These are phyloP conservation scores for Rachicladosporium sp. DNA, from an alignment of 2,329 filamentous ascomycete species.

Conservation along the genomic window DNA sequence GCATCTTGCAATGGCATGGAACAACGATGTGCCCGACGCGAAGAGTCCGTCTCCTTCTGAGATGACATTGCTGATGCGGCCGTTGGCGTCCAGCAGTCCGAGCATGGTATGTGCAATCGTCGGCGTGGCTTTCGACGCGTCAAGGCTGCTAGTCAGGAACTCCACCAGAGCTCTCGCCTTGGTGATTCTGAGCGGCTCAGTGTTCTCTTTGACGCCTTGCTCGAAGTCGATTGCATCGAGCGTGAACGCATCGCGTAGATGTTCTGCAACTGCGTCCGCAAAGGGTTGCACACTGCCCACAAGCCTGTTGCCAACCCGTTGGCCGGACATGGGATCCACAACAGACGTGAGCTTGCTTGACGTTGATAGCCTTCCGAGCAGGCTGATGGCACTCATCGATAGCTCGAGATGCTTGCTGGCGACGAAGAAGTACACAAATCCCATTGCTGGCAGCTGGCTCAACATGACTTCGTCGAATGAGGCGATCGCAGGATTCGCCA, in stretches of 20 bases:
- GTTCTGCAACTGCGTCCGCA: conserved; percentile 60
- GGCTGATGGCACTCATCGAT: conserved; percentile 64
- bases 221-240: conserved; percentile 75
- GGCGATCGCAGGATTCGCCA: conserved; percentile 63
- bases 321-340: conserved; percentile 49
- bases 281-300: conserved; percentile 15
- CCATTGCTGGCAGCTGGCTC: conserved; percentile 64
- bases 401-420: conserved; percentile 71
- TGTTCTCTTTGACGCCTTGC: conserved; percentile 31
- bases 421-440: conserved; percentile 51
- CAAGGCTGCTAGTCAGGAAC: conserved; percentile 71
- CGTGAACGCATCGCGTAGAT: conserved; percentile 67
- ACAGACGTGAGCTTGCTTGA: conserved; percentile 68
- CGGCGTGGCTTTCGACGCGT: conserved; percentile 60
- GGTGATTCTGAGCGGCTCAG: conserved; percentile 62
- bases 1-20: conserved; percentile 63
- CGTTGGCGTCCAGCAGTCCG: conserved; percentile 55
- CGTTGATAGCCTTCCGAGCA: conserved; percentile 76
- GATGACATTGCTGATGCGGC: conserved; percentile 56
- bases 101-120: conserved; percentile 84
- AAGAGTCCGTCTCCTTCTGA: conserved; percentile 60
- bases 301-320: conserved; percentile 15
- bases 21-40: conserved; percentile 58
- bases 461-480: conserved; percentile 87
- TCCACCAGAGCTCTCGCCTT: conserved; percentile 69